phyloP scores from a whole-genome alignment of 768 basidiomycete genomes.

The Tricholoma sp. region DNA sequence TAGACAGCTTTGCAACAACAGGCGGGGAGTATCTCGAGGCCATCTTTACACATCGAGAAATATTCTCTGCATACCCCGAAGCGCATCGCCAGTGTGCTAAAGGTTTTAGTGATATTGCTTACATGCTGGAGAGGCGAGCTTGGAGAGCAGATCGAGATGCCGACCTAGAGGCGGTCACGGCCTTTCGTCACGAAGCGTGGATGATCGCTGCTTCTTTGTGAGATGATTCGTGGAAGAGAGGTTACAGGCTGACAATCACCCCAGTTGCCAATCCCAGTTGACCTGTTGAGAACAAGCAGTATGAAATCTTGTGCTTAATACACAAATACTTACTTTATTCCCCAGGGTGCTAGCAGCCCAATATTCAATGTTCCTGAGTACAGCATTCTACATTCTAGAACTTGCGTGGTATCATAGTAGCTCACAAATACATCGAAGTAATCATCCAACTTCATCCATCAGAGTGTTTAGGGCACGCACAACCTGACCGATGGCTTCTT shows the following conservation, averaged over 20 bases:
- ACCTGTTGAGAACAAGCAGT: neutral
- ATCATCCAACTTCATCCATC: conserved; percentile 32
- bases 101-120: conserved; percentile 63
- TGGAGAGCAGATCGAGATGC: conserved; percentile 71
- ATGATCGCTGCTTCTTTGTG: conserved; percentile 41
- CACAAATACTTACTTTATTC: neutral
- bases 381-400: neutral
- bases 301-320: neutral
- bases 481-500: conserved; percentile 59
- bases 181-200: conserved; percentile 69
- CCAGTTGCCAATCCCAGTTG: neutral
- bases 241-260: neutral
- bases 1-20: conserved; percentile 53
- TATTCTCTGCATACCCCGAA: conserved; percentile 54
- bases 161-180: conserved; percentile 63
- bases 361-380: neutral
- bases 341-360: neutral
- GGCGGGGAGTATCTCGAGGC: conserved; percentile 74
- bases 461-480: conserved; percentile 54
- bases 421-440: neutral
- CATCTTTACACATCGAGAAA: conserved; percentile 74
- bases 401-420: neutral
- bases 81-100: conserved; percentile 62
- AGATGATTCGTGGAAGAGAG: conserved; percentile 5
- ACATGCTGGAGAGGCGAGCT: conserved; percentile 52